Evolutionary conservation across 2,329 filamentous ascomycete species (phyloP).

Genomic region (Didymellaceae sp.): DNA sequence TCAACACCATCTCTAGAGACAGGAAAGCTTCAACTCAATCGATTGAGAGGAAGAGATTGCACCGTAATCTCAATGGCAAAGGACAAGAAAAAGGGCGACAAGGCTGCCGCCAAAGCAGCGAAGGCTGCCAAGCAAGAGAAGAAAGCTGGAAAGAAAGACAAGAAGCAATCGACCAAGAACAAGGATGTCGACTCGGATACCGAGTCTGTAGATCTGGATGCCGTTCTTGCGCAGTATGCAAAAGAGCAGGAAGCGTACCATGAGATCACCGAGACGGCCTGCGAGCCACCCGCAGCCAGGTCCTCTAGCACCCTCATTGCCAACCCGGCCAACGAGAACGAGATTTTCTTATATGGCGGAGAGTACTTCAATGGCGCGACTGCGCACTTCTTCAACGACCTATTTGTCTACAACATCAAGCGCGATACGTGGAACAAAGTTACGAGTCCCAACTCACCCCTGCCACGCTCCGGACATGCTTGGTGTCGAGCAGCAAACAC

Average conservation of each 20-base stretch:
- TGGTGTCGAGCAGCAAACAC: constrained; percentile 91
- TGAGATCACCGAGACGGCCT: constrained; percentile 84
- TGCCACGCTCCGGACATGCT: constrained; percentile 90
- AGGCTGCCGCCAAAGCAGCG: constrained; percentile 60
- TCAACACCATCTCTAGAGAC: background rate
- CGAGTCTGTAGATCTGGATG: constrained; percentile 92
- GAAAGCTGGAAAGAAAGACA: constrained; percentile 77
- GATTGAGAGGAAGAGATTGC: background rate
- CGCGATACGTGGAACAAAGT: constrained; percentile 90
- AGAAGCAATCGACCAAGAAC: constrained; percentile 75
- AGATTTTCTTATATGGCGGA: constrained; percentile 89
- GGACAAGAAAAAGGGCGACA: constrained; percentile 58
- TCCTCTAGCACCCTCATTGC: constrained; percentile 83
- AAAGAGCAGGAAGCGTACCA: constrained; percentile 90
- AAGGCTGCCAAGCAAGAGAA: constrained; percentile 79
- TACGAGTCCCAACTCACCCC: constrained; percentile 87
- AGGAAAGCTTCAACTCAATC: background rate
- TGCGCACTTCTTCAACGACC: constrained; percentile 73
- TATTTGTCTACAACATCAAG: constrained; percentile 75
- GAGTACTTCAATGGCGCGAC: constrained; percentile 94
- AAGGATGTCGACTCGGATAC: constrained; percentile 84
- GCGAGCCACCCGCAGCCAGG: constrained; percentile 75
- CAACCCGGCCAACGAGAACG: constrained; percentile 84
- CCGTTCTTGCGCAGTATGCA: constrained; percentile 90
- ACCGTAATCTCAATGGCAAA: constrained; percentile 53